A percentile compares a stretch with the other conserved stretches of the same genome.
phyloP scores from a whole-genome alignment of 768 basidiomycete species.

The Russula olivacea region DNA sequence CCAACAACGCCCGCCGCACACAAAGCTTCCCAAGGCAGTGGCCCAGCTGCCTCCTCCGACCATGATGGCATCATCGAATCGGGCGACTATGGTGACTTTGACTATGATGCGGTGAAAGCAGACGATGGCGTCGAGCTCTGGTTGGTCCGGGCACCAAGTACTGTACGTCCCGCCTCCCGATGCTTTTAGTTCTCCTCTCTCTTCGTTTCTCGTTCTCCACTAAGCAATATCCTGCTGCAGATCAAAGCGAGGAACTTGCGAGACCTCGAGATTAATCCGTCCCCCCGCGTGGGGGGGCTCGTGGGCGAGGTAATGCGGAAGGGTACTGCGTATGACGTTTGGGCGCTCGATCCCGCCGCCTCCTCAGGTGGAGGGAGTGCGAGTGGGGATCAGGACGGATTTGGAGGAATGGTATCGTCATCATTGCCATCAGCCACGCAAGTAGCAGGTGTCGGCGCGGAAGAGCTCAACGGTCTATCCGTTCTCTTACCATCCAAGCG shows the following conservation, averaged over 20 bases:
- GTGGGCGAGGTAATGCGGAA: slow-evolving; percentile 20
- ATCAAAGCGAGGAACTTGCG: slow-evolving; percentile 17
- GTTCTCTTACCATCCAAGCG: slow-evolving; percentile 21
- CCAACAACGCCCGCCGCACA: background rate
- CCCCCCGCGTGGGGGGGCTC: slow-evolving; percentile 4
- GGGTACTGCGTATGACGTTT: slow-evolving; percentile 17
- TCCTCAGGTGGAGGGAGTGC: background rate
- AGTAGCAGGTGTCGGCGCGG: slow-evolving; percentile 1
- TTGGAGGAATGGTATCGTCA: background rate
- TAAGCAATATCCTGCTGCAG: background rate
- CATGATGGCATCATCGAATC: slow-evolving; percentile 12
- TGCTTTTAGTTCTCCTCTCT: background rate
- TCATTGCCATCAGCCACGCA: background rate
- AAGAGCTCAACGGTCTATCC: slow-evolving; percentile 21
- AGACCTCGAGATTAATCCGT: background rate
- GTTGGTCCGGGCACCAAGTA: slow-evolving; percentile 20
- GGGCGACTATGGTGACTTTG: slow-evolving; percentile 24
- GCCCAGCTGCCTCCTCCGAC: background rate
- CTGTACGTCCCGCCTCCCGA: slow-evolving; percentile 5
- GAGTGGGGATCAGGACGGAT: background rate
- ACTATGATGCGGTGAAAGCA: slow-evolving; percentile 22
- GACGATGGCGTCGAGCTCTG: slow-evolving; percentile 25
- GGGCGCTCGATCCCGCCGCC: slow-evolving; percentile 2
- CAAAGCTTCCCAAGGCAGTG: background rate
- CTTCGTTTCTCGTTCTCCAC: background rate